Base-by-base conservation (phyloP, 768 basidiomycete genomes). In the Trametes maxima region DNA sequence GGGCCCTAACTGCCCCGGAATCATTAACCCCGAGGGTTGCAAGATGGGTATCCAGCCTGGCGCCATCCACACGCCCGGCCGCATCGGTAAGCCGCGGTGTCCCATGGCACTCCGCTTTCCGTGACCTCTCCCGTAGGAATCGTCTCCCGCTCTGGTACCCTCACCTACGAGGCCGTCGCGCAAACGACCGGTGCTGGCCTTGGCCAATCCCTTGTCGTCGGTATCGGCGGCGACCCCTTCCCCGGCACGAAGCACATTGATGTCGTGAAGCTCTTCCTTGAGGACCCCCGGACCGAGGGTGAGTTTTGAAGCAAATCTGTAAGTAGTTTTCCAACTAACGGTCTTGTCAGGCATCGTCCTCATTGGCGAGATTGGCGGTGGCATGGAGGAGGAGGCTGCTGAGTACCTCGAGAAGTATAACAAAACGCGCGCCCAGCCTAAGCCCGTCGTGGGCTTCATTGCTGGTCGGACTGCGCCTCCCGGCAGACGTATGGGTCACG, bases 1-100 rank as follows among this genome's bases (percentile, higher is more conserved):
- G 51, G 97, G 97, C 19, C 97, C 97, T 42, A 99, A 99, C 77
- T 99, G 97, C 77, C 97, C 97, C 1, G 97, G 97, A 72, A 88
- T 99, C 69, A 98, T 98, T 72, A 95, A 96, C 71, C 95, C 96
- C 17, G 81, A 90, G 42, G 96, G 96, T 21, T 99, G 97, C 82
- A 98, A 98, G 82, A 98, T 99, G 87, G 97, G 97, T 60, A 99
- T 99, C 71, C 91, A 93, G 70, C 97, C 97, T 13, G 97, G 95
- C 25, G 94, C 97, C 73, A 98, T 99, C 69, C 97, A 98, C 80
- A 93, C 76, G 67, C 95, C 96, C 57, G 97, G 97, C 55, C 94
- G 92, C 68, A 96, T 99, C 68, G 96, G 95, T 92, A 68, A 36
- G 83, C 72, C 3, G 40, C 44, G 19, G 13, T 37, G 19, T 21